Percentiles rank a stretch among this genome's conserved stretches.
Conservation (phyloP, 371 early-diverging fungal genomes). For the Chytridium lagenaria region DNA sequence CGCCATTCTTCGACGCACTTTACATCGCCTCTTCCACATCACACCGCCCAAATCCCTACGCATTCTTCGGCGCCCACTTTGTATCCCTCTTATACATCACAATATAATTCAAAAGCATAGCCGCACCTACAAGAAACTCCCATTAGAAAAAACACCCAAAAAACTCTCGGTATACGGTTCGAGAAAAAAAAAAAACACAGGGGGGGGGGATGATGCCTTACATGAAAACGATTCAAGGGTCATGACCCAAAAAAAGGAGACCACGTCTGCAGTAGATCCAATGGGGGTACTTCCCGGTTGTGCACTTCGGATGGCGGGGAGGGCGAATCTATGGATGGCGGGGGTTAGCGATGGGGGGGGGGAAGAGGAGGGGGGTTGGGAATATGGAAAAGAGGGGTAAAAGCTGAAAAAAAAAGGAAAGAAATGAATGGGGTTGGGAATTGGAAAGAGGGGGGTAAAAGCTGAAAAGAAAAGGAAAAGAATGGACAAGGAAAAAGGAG, state of each 20-base stretch:
- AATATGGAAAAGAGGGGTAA: not conserved
- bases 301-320: conserved; percentile 42
- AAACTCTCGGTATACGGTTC: too few species aligned
- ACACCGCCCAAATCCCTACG: too few species aligned
- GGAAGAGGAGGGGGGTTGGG: too few species aligned
- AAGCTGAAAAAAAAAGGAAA: not conserved
- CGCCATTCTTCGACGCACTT: too few species aligned
- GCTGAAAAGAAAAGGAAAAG: not conserved
- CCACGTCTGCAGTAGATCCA: conserved; percentile 42
- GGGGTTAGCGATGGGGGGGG: too few species aligned
- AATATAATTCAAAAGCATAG: not conserved
- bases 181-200: conserved; percentile 4
- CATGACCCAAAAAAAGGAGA: conserved; percentile 43
- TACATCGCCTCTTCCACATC: too few species aligned
- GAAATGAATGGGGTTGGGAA: too few species aligned
- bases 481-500: not conserved
- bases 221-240: conserved; percentile 14
- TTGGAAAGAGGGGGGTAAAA: not conserved
- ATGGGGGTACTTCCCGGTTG: conserved; percentile 44
- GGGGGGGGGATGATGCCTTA: conserved; percentile 6
- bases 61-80: conserved; percentile 9
- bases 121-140: not conserved
- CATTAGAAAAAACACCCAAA: too few species aligned
- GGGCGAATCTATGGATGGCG: conserved; percentile 35
- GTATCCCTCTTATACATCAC: not conserved